Evolutionary conservation across 1,284 basidiomycete species (phyloP).

Genomic region (Lentinula novae-zelandiae): DNA sequence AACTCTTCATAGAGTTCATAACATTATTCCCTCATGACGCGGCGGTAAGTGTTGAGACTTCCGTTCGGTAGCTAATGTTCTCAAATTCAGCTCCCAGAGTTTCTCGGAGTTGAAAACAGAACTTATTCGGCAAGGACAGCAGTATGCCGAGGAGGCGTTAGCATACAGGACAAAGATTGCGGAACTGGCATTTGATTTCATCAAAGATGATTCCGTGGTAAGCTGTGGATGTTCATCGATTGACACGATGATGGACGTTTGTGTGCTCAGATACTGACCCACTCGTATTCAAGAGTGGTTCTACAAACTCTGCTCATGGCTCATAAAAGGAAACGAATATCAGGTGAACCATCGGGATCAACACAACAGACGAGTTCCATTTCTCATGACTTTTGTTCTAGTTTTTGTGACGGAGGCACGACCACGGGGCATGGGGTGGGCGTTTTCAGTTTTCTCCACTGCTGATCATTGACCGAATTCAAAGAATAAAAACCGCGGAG

Average conservation of each 20-base stretch:
- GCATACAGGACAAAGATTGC: conserved; percentile 90
- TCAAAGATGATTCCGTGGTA: conserved; percentile 91
- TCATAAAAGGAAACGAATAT: conserved; percentile 88
- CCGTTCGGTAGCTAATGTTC: conserved; percentile 5
- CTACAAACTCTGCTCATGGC: conserved; percentile 90
- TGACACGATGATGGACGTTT: conserved; percentile 6
- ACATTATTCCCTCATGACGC: conserved; percentile 83
- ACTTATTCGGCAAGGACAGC: conserved; percentile 73
- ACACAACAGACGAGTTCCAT: neutral
- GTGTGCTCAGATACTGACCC: conserved; percentile 78
- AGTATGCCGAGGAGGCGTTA: conserved; percentile 77
- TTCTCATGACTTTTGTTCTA: conserved; percentile 20
- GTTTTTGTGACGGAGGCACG: conserved; percentile 97
- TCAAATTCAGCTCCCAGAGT: conserved; percentile 39
- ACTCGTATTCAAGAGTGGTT: conserved; percentile 95
- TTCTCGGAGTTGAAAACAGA: conserved; percentile 82
- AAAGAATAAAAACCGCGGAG: conserved; percentile 85
- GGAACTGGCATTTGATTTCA: conserved; percentile 85
- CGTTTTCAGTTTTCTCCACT: conserved; percentile 17
- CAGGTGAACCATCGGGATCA: conserved; percentile 34
- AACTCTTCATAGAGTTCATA: conserved; percentile 87
- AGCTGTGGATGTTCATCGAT: conserved; percentile 16
- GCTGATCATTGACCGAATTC: conserved; percentile 15
- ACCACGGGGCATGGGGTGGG: conserved; percentile 78
- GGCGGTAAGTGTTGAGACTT: conserved; percentile 43